phyloP scores from a whole-genome alignment of 805 yeast species.

The Priceomyces carsonii region DNA sequence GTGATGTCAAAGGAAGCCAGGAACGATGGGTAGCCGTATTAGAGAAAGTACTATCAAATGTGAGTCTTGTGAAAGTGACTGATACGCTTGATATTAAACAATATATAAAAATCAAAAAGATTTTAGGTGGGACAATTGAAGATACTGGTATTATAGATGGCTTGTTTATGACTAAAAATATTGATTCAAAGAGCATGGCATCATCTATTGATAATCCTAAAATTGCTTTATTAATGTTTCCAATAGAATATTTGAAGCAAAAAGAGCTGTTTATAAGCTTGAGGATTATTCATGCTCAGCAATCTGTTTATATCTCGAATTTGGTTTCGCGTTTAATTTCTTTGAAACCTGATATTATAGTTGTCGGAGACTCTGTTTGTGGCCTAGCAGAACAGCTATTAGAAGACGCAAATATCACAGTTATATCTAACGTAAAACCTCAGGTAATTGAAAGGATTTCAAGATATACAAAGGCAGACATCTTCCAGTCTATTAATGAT shows the following conservation, averaged over 20 bases:
- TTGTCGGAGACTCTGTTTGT: conserved; percentile 77
- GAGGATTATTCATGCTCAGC: conserved; percentile 84
- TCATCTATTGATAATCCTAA: conserved; percentile 62
- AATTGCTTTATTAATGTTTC: conserved; percentile 82
- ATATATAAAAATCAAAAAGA: conserved; percentile 81
- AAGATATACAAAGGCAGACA: conserved; percentile 77
- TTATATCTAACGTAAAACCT: conserved; percentile 77
- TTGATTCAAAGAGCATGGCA: conserved; percentile 82
- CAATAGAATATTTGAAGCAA: conserved; percentile 77
- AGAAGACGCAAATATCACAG: conserved; percentile 75
- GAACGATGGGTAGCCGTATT: conserved; percentile 63
- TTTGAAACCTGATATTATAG: conserved; percentile 73
- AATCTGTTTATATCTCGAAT: conserved; percentile 78
- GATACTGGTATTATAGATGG: conserved; percentile 74
- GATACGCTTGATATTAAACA: conserved; percentile 85
- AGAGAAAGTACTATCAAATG: conserved; percentile 49
- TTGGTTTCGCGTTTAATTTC: conserved; percentile 77
- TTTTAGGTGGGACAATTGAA: conserved; percentile 69
- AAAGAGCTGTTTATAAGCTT: conserved; percentile 81
- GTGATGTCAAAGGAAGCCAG: conserved; percentile 45
- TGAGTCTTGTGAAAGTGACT: conserved; percentile 63
- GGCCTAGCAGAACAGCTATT: conserved; percentile 77
- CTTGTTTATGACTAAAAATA: conserved; percentile 75
- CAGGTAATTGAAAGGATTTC: conserved; percentile 80
- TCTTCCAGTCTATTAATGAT: conserved; percentile 83